Base-by-base conservation (phyloP, 1,284 basidiomycete species). In the Cystobasidium slooffiae region DNA sequence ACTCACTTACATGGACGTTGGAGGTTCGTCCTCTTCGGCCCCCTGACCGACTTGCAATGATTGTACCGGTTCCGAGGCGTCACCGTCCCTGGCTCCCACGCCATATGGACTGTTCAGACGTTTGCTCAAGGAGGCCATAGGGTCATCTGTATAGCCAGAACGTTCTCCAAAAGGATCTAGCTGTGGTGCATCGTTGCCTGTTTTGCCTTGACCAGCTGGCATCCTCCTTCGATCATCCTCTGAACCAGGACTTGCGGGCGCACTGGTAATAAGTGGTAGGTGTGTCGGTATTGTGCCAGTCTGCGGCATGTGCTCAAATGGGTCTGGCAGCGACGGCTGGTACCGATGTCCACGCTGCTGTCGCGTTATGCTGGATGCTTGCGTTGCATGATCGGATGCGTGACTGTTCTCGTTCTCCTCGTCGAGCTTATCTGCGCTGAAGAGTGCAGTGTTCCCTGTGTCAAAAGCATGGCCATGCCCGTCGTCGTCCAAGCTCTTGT, bases 401-500 rank as follows among this genome's bases (percentile, higher is more conserved):
- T 31, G 31, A 31, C 5, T 31, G 31, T 31, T 31, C 31, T 31
- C 31, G 5, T 31, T 31, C 31, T 51, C 49, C 46, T 44, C 68
- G 20, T 59, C 68, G 12, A 49, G 62, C 43, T 68, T 39, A n/a
- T 43, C 55, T 59, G 41, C 53, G 20, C 31, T 49, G 44, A 68
- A 56, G 31, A 59, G 52, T 12, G 64, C 49, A 12, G 46, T 43
- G 31, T 55, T 67, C 24, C 52, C 39, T 16, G 47, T 20, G 47
- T 67, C 47, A 24, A 67, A 59, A 14, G 41, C 41, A n/a, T 59
- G 43, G n/a, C 41, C 55, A n/a, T 56, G 49, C 1, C 24, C 66
- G 39, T 43, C 22, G 12, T 61, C 59, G 47, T 72, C 69, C 37
- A 72, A 20, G 69, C 52, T 64, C 43, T 41, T 61, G 61, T 72